Evolutionary conservation across 2,329 filamentous ascomycete species (phyloP).

Genomic region (Diaporthe sp.): DNA sequence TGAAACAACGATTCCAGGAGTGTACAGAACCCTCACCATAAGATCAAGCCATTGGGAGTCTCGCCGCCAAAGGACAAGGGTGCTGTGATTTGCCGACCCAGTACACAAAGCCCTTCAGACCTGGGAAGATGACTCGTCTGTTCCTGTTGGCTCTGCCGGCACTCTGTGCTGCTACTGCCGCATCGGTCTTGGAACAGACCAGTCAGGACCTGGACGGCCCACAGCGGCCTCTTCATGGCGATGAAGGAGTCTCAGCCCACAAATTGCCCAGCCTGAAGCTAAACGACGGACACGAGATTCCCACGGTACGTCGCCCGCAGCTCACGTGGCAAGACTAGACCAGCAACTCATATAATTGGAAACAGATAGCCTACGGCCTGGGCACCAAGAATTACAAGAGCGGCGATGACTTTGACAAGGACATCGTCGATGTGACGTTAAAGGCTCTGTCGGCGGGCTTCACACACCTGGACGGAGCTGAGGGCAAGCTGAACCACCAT

Average conservation of each 20-base stretch:
- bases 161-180: slow-evolving; percentile 10
- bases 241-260: background rate
- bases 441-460: slow-evolving; percentile 35
- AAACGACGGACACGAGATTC: slow-evolving; percentile 30
- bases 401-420: slow-evolving; percentile 32
- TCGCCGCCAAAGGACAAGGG: background rate
- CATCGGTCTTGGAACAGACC: slow-evolving; percentile 21
- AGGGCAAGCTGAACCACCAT: slow-evolving; percentile 26
- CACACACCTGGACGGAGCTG: slow-evolving; percentile 38
- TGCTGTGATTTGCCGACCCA: background rate
- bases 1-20: background rate
- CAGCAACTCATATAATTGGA: background rate
- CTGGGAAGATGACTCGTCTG: slow-evolving; percentile 8
- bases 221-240: slow-evolving; percentile 28
- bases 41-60: background rate
- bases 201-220: background rate
- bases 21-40: background rate
- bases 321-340: background rate
- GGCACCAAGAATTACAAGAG: slow-evolving; percentile 34
- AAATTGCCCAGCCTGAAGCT: slow-evolving; percentile 34
- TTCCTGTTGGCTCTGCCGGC: slow-evolving; percentile 19
- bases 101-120: background rate
- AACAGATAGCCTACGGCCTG: slow-evolving; percentile 35
- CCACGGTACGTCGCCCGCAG: slow-evolving; percentile 14
- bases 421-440: slow-evolving; percentile 31